Percentiles rank a stretch among this genome's conserved stretches.
Evolutionary conservation across 1,139 yeast species (phyloP).

Genomic region (Pneumocystis sp.): DNA sequence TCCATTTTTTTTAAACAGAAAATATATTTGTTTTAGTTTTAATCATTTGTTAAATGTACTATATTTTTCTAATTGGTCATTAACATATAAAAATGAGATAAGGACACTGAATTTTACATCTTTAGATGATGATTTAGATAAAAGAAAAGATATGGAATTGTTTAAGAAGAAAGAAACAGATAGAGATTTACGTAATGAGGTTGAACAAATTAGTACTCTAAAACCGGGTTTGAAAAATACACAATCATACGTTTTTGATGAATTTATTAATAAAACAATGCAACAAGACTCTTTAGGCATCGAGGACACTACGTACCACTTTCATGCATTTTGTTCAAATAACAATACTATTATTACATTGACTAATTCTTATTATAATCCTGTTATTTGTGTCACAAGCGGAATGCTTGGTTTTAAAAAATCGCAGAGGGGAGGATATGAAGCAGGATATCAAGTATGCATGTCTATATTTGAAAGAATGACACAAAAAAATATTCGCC

Average conservation of each 20-base stretch:
- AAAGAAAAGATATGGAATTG: not conserved
- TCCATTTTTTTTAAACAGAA: not conserved
- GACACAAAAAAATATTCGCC: slow-evolving; percentile 31
- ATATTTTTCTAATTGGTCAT: not conserved
- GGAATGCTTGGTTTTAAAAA: slow-evolving; percentile 31
- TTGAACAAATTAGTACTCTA: not conserved
- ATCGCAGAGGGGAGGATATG: slow-evolving; percentile 65
- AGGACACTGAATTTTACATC: not conserved
- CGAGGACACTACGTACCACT: not conserved
- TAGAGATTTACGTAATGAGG: not conserved
- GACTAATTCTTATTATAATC: slow-evolving; percentile 9
- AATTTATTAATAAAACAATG: not conserved
- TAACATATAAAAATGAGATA: not conserved
- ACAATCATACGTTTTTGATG: not conserved
- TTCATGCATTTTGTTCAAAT: slow-evolving; percentile 9
- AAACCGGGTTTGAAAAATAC: not conserved
- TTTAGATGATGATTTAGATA: not conserved
- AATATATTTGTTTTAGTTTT: not conserved
- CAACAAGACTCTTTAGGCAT: not conserved
- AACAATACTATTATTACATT: slow-evolving; percentile 10
- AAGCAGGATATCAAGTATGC: slow-evolving; percentile 80
- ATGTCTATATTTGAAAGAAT: slow-evolving; percentile 57
- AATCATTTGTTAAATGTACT: not conserved
- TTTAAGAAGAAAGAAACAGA: not conserved
- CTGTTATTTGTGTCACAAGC: slow-evolving; percentile 16